A percentile compares a stretch with the other conserved stretches of the same genome.
phyloP scores from a whole-genome alignment of 2,329 filamentous ascomycete genomes.

The Escovopsis sp. region DNA sequence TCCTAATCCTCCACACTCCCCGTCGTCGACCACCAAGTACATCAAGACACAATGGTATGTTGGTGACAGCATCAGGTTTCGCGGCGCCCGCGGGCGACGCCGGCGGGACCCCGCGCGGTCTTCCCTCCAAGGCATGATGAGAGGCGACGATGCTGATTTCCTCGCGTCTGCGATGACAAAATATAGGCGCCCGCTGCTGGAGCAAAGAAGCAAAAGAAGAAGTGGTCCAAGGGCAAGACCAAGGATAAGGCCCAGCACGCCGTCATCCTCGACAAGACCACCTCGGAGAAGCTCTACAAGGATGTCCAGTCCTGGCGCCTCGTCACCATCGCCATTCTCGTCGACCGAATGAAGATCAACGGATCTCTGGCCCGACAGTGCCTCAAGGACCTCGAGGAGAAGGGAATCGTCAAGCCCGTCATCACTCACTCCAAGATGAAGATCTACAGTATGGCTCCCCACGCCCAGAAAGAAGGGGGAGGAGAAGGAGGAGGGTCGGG shows the following conservation, averaged over 20 bases:
- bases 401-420: constrained; percentile 96
- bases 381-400: constrained; percentile 88
- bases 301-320: constrained; percentile 99
- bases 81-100: not conserved
- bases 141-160: not conserved
- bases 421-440: constrained; percentile 93
- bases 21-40: constrained; percentile 22
- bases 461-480: not conserved
- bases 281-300: constrained; percentile 97
- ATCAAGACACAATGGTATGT: constrained; percentile 31
- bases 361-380: constrained; percentile 86
- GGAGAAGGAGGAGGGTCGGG: too few species aligned
- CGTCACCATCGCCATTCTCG: constrained; percentile 94
- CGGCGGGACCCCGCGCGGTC: too few species aligned
- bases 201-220: constrained; percentile 38
- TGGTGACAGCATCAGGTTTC: constrained; percentile 3
- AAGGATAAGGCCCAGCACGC: constrained; percentile 99
- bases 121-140: too few species aligned
- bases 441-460: constrained; percentile 67
- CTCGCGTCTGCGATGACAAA: constrained; percentile 5
- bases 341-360: constrained; percentile 99
- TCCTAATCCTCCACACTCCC: constrained; percentile 20
- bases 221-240: constrained; percentile 52
- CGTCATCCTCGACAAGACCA: constrained; percentile 96
- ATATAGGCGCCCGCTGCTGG: constrained; percentile 29